These are phyloP conservation scores for Fusarium piperis DNA, from an alignment of 2,329 filamentous ascomycete species.

Conservation along the genomic window DNA sequence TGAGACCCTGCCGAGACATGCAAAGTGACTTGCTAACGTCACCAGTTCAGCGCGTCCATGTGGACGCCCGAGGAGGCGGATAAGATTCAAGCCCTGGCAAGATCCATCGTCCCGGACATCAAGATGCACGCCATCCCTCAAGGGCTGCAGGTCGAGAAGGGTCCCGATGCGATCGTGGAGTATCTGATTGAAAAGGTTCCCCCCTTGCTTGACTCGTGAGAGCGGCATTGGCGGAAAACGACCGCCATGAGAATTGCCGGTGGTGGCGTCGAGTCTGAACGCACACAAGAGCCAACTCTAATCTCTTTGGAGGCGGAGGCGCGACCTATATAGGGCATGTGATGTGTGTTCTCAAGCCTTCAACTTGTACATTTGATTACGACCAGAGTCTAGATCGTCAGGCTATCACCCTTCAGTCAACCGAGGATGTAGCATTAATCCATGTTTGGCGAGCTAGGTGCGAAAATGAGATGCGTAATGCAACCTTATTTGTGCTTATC, in stretches of 20 bases:
- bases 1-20: neutral
- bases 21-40: neutral
- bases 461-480: neutral
- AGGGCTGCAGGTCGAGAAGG: slow-evolving; percentile 62
- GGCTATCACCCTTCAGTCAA: neutral
- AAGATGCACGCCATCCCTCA: slow-evolving; percentile 63
- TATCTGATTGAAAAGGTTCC: slow-evolving; percentile 58
- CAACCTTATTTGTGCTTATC: neutral
- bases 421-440: neutral
- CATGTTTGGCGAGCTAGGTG: neutral
- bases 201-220: neutral
- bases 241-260: neutral
- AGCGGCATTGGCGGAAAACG: neutral
- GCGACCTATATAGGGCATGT: neutral
- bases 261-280: neutral
- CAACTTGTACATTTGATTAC: neutral
- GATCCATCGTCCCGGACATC: slow-evolving; percentile 55
- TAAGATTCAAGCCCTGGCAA: slow-evolving; percentile 56
- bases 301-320: neutral
- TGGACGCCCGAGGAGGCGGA: slow-evolving; percentile 58
- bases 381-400: neutral
- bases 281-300: neutral
- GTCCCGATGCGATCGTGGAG: slow-evolving; percentile 64
- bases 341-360: neutral
- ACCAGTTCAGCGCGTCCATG: slow-evolving; percentile 68